phyloP scores from a whole-genome alignment of 2,329 filamentous ascomycete genomes.

The Parastagonospora nodorum region DNA sequence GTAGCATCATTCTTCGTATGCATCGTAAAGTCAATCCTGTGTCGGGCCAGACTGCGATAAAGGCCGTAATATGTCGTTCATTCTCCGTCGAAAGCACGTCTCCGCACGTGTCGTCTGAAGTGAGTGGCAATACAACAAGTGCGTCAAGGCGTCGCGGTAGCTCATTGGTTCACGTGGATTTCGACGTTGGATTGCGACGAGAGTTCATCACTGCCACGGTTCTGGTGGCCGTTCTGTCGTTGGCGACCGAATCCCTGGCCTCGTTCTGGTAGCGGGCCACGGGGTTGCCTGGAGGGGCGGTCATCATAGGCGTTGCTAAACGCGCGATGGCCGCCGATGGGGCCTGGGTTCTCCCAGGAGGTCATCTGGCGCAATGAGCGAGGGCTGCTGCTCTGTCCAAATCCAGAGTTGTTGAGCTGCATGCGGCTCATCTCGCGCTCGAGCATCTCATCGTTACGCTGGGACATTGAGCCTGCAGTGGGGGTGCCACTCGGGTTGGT shows the following conservation, averaged over 20 bases:
- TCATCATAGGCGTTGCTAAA: constrained; percentile 65
- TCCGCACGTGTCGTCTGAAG: constrained; percentile 28
- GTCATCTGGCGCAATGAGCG: constrained; percentile 64
- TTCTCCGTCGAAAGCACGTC: constrained; percentile 34
- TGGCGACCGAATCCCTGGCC: constrained; percentile 61
- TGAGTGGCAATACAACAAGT: constrained; percentile 28
- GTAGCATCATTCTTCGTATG: constrained; percentile 49
- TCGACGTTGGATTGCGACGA: constrained; percentile 65
- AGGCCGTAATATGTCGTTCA: constrained; percentile 44
- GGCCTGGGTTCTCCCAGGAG: constrained; percentile 64
- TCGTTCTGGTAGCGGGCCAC: constrained; percentile 65
- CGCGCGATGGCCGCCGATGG: constrained; percentile 68
- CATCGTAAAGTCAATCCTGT: constrained; percentile 45
- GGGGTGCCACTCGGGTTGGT: constrained; percentile 71
- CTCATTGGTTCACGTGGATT: constrained; percentile 66
- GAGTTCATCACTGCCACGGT: constrained; percentile 67
- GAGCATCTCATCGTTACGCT: constrained; percentile 63
- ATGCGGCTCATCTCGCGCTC: constrained; percentile 68
- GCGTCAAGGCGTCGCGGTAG: constrained; percentile 17
- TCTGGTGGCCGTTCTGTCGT: constrained; percentile 66
- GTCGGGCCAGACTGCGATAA: constrained; percentile 27
- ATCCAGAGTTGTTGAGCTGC: constrained; percentile 56
- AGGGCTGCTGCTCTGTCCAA: constrained; percentile 59
- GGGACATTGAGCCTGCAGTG: constrained; percentile 56
- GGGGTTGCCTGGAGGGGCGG: constrained; percentile 65